phyloP scores from a whole-genome alignment of 2,329 filamentous ascomycete species.

The Phialophora verrucosa region DNA sequence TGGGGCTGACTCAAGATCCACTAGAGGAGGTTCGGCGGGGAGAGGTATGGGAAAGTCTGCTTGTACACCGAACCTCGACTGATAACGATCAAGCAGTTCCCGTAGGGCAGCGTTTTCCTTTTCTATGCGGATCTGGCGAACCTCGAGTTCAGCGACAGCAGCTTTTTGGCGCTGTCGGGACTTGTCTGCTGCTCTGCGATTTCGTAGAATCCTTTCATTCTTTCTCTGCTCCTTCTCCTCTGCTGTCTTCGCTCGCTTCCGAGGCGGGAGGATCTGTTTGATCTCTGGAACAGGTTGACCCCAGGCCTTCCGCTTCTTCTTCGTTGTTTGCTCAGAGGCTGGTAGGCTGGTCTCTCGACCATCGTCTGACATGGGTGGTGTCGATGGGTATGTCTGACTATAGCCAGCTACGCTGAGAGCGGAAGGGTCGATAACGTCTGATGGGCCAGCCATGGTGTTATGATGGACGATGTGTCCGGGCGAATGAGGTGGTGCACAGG shows the following conservation, averaged over 20 bases:
- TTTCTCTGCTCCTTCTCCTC: slow-evolving; percentile 98
- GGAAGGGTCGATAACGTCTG: slow-evolving; percentile 32
- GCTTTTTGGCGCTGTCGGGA: slow-evolving; percentile 90
- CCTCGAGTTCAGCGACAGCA: slow-evolving; percentile 83
- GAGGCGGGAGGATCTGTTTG: slow-evolving; percentile 58
- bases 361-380: slow-evolving; percentile 34
- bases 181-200: slow-evolving; percentile 93
- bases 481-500: slow-evolving; percentile 9
- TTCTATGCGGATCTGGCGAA: slow-evolving; percentile 69
- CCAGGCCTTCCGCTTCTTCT: slow-evolving; percentile 98
- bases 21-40: slow-evolving; percentile 21
- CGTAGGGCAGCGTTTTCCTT: slow-evolving; percentile 74
- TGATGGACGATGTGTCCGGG: slow-evolving; percentile 8
- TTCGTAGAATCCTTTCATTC: slow-evolving; percentile 95
- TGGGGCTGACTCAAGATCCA: slow-evolving; percentile 41
- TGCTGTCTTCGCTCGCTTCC: slow-evolving; percentile 97
- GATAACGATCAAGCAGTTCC: slow-evolving; percentile 64
- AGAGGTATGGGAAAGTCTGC: slow-evolving; percentile 31
- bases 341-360: slow-evolving; percentile 26
- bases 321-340: slow-evolving; percentile 27
- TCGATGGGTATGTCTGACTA: slow-evolving; percentile 33
- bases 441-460: slow-evolving; percentile 28
- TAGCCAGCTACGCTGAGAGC: slow-evolving; percentile 27
- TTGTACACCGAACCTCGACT: slow-evolving; percentile 50
- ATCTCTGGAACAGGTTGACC: slow-evolving; percentile 98